phyloP scores from a whole-genome alignment of 2,329 filamentous ascomycete species.

The Fusarium scirpi region DNA sequence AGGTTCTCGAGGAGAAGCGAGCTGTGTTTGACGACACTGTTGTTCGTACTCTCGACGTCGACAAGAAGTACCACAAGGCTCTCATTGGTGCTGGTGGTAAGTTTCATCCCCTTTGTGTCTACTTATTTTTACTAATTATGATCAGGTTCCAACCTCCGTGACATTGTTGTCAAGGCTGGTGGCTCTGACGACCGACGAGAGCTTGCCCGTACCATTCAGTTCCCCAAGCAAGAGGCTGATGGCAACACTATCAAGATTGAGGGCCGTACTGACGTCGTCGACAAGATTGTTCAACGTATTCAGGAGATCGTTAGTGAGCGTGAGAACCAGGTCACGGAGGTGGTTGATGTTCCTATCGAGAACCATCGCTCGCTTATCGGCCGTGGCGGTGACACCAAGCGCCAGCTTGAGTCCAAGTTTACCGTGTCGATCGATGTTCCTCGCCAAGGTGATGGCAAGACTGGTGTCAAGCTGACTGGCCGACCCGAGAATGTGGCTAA shows the following conservation, averaged over 20 bases:
- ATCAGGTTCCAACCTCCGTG: constrained; percentile 84
- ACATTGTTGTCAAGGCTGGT: constrained; percentile 88
- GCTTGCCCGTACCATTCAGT: constrained; percentile 90
- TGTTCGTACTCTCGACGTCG: constrained; percentile 85
- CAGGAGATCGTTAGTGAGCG: constrained; percentile 84
- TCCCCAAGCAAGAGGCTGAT: constrained; percentile 88
- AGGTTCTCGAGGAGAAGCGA: constrained; percentile 86
- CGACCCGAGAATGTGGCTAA: constrained; percentile 81
- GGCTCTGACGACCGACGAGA: constrained; percentile 88
- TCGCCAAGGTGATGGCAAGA: constrained; percentile 85
- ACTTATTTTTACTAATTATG: constrained; percentile 47
- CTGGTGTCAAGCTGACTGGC: constrained; percentile 87
- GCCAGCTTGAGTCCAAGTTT: constrained; percentile 87
- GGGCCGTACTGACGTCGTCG: constrained; percentile 84
- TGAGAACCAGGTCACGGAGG: constrained; percentile 83
- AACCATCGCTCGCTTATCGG: constrained; percentile 95
- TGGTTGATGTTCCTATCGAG: constrained; percentile 84
- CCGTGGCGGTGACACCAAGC: constrained; percentile 87
- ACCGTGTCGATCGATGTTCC: constrained; percentile 90
- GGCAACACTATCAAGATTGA: constrained; percentile 89
- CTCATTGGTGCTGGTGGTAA: constrained; percentile 90
- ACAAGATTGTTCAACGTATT: constrained; percentile 88
- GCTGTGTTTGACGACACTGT: constrained; percentile 92
- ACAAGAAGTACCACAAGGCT: constrained; percentile 90
- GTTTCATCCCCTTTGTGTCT: constrained; percentile 48